Evolutionary conservation across 1,139 yeast genomes (phyloP).

Genomic region (Lodderomyces oxycetoniae): DNA sequence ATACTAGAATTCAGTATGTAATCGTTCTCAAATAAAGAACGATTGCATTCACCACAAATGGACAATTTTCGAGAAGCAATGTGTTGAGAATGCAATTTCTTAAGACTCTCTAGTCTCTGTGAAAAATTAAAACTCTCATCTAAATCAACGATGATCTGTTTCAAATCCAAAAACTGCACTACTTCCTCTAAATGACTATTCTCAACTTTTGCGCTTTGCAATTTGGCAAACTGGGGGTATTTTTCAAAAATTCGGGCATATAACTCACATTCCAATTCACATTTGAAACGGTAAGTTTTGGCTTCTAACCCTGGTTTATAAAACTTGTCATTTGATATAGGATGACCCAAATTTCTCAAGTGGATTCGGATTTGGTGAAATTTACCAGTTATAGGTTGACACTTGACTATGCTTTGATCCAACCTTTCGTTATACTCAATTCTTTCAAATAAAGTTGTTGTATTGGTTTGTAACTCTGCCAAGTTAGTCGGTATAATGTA

Average conservation of each 20-base stretch:
- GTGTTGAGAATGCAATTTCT: constrained; percentile 12
- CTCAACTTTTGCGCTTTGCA: not conserved
- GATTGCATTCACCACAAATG: constrained; percentile 41
- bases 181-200: no score
- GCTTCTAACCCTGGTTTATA: constrained; percentile 33
- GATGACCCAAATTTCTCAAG: constrained; percentile 57
- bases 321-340: constrained; percentile 65
- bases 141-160: no score
- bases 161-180: no score
- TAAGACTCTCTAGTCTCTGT: constrained; percentile 15
- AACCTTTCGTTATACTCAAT: constrained; percentile 19
- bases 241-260: constrained; percentile 21
- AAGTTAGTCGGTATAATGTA: constrained; percentile 31
- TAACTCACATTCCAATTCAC: constrained; percentile 25
- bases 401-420: constrained; percentile 54
- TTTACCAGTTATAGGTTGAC: constrained; percentile 68
- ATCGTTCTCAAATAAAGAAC: constrained; percentile 26
- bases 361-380: constrained; percentile 80
- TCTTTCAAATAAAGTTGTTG: constrained; percentile 32
- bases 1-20: constrained; percentile 21
- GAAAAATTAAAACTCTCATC: no score
- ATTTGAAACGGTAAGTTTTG: constrained; percentile 16
- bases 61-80: constrained; percentile 1
- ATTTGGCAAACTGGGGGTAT: constrained; percentile 15
- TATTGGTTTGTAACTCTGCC: constrained; percentile 23